These are phyloP conservation scores for Coniferiporia weirii DNA, from an alignment of 1,284 basidiomycete genomes.

Conservation along the genomic window DNA sequence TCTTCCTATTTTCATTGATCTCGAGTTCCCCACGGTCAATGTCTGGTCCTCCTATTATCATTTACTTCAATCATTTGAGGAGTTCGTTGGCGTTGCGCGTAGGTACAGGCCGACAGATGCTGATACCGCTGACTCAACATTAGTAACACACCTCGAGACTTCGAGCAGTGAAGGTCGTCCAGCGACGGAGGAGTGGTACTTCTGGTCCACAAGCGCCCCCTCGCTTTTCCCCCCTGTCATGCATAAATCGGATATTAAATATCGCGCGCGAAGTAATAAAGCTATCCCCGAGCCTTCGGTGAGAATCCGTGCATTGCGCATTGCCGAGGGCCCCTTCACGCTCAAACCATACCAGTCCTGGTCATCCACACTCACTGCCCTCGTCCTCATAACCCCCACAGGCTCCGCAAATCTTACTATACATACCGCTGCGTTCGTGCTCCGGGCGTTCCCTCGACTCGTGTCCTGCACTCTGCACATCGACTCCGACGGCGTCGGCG, in stretches of 20 bases:
- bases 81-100: conserved; percentile 4
- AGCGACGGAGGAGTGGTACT: conserved; percentile 16
- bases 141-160: conserved; percentile 13
- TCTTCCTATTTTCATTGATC: conserved; percentile 10
- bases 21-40: conserved; percentile 13
- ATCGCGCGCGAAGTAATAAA: not conserved
- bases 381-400: conserved; percentile 9
- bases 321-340: conserved; percentile 12
- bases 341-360: conserved; percentile 12
- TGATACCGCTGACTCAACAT: conserved; percentile 1
- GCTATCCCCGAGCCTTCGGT: not conserved
- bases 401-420: conserved; percentile 7
- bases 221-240: not conserved
- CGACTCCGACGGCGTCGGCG: conserved; percentile 1
- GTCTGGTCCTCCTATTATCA: conserved; percentile 1
- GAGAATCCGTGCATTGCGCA: conserved; percentile 12
- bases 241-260: not conserved
- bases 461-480: conserved; percentile 15
- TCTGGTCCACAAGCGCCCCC: conserved; percentile 12
- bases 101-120: not conserved
- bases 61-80: conserved; percentile 9
- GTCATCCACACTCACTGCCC: conserved; percentile 11
- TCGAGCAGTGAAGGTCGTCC: conserved; percentile 8
- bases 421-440: not conserved
- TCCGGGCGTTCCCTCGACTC: conserved; percentile 13